phyloP scores from a whole-genome alignment of 345 rosid genomes.

The Populus davidiana region DNA sequence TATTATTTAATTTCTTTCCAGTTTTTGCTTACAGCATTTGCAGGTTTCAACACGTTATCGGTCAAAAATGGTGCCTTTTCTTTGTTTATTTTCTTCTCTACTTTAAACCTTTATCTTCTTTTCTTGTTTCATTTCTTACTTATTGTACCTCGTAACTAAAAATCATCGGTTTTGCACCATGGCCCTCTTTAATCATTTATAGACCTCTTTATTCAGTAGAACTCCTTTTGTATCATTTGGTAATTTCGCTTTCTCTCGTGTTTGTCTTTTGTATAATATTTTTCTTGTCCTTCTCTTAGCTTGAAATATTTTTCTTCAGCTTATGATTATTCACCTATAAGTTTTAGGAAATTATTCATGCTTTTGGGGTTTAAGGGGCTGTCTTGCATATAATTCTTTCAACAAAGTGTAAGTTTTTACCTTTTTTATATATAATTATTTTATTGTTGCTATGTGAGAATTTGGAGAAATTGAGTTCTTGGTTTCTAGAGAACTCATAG shows the following conservation, averaged over 20 bases:
- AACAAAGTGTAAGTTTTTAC: background rate
- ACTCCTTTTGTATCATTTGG: background rate
- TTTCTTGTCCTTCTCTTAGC: too few relatives aligned
- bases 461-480: too few relatives aligned
- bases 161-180: constrained; percentile 14
- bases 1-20: background rate
- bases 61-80: constrained; percentile 17
- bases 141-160: constrained; percentile 21
- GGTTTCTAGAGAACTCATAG: too few relatives aligned
- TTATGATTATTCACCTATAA: too few relatives aligned
- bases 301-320: too few relatives aligned
- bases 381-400: background rate
- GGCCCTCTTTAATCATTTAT: constrained; percentile 2
- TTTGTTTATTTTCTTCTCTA: background rate
- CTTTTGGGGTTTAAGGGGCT: too few relatives aligned
- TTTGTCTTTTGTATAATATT: too few relatives aligned
- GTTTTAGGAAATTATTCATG: too few relatives aligned
- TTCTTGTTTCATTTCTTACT: constrained; percentile 14
- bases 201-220: background rate
- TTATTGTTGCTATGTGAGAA: background rate
- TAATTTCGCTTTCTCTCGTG: background rate
- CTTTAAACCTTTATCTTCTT: constrained; percentile 37
- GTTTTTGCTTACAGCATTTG: background rate
- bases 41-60: constrained; percentile 21
- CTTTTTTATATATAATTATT: background rate